Evolutionary conservation across 257 asterid species (phyloP).

Genomic region (Scutellaria minor): DNA sequence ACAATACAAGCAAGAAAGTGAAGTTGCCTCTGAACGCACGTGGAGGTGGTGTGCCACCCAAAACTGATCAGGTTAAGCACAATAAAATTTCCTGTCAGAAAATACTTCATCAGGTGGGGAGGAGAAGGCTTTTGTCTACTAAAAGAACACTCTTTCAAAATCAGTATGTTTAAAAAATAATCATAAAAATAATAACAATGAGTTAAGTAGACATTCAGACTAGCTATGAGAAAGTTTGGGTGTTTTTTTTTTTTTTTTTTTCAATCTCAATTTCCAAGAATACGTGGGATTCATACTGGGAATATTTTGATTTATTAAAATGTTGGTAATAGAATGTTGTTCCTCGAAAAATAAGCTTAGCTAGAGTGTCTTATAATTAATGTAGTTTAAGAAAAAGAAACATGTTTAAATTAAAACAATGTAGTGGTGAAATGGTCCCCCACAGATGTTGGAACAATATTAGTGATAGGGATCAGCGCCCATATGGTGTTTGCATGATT

Average conservation of each 20-base stretch:
- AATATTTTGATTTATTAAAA: too few species aligned
- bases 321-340: too few species aligned
- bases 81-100: conserved; percentile 19
- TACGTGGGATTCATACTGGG: too few species aligned
- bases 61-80: neutral
- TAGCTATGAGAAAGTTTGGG: neutral
- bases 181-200: too few species aligned
- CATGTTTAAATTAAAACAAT: neutral
- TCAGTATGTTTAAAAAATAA: neutral
- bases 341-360: too few species aligned
- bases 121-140: conserved; percentile 18
- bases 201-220: too few species aligned
- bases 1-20: conserved; percentile 37
- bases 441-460: neutral
- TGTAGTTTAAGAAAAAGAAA: too few species aligned
- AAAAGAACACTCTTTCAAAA: conserved; percentile 22
- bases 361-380: too few species aligned
- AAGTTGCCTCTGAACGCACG: conserved; percentile 40
- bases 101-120: conserved; percentile 9
- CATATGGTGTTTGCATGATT: conserved; percentile 19
- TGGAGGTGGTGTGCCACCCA: conserved; percentile 35
- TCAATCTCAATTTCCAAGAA: neutral
- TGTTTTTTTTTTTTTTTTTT: neutral
- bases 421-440: conserved; percentile 36
- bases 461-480: conserved; percentile 34